Conservation (phyloP, 805 yeast genomes). For the Nakazawaea laoshanensis region DNA sequence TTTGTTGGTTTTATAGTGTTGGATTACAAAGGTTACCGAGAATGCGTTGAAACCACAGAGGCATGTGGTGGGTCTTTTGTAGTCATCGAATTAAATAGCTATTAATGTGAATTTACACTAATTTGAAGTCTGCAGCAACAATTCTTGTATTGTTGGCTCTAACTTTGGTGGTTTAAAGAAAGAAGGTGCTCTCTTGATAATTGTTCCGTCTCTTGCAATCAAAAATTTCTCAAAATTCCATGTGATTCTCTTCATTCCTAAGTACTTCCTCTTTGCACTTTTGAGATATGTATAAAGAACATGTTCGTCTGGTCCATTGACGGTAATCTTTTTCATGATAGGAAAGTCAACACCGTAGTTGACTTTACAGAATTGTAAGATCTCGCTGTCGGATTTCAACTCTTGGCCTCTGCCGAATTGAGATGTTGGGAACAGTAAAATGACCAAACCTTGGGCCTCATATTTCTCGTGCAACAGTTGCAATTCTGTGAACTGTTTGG, state of each 20-base stretch:
- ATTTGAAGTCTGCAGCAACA: conserved; percentile 40
- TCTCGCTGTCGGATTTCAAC: conserved; percentile 50
- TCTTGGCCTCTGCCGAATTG: conserved; percentile 64
- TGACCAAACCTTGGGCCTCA: conserved; percentile 42
- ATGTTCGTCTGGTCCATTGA: conserved; percentile 66
- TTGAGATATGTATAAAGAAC: conserved; percentile 70
- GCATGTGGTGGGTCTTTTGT: too few species aligned
- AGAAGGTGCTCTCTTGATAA: conserved; percentile 42
- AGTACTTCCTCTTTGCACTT: conserved; percentile 37
- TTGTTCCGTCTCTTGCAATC: conserved; percentile 47
- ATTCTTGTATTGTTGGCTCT: conserved; percentile 48
- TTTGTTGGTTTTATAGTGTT: too few species aligned
- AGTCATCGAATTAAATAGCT: too few species aligned
- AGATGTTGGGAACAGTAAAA: conserved; percentile 76
- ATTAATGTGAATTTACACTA: too few species aligned
- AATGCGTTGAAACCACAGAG: too few species aligned
- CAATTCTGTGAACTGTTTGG: conserved; percentile 55
- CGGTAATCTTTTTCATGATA: conserved; percentile 65
- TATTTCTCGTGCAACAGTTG: conserved; percentile 52
- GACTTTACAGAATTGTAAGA: conserved; percentile 51
- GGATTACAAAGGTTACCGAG: too few species aligned
- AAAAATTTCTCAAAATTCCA: conserved; percentile 81
- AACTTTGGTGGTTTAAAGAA: conserved; percentile 30
- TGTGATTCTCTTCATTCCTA: conserved; percentile 52
- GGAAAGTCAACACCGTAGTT: conserved; percentile 84